These are phyloP conservation scores for Striga asiatica DNA, from an alignment of 257 asterid species.

Conservation along the genomic window DNA sequence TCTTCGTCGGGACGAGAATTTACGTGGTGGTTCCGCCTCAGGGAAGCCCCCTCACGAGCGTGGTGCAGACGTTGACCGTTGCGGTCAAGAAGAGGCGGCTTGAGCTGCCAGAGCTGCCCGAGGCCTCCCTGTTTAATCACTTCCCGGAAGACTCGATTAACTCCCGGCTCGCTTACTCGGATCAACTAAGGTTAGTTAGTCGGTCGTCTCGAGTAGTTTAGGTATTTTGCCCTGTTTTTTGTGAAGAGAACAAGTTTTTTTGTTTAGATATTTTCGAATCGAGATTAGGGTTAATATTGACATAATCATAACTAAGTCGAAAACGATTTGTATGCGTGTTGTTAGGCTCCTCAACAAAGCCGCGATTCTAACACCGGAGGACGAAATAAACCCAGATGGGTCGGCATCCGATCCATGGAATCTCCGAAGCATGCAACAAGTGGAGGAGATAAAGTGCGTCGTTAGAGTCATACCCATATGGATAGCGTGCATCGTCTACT, in stretches of 20 bases:
- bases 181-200: conserved; percentile 29
- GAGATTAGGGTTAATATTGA: too few relatives aligned
- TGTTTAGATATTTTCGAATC: too few relatives aligned
- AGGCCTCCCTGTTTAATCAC: conserved; percentile 26
- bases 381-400: background rate
- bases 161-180: conserved; percentile 27
- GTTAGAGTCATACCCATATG: background rate
- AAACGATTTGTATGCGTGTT: background rate
- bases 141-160: conserved; percentile 20
- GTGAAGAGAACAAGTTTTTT: too few relatives aligned
- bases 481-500: background rate
- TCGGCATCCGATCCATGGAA: background rate
- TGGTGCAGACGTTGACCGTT: conserved; percentile 26
- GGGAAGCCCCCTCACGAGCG: conserved; percentile 36
- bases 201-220: too few relatives aligned
- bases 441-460: background rate
- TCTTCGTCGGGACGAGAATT: conserved; percentile 32
- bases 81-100: conserved; percentile 35
- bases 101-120: conserved; percentile 25
- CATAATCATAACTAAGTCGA: too few relatives aligned
- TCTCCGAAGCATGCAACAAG: background rate
- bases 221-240: too few relatives aligned
- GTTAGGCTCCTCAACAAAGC: background rate
- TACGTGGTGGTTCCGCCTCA: conserved; percentile 29
- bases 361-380: background rate